phyloP scores from a whole-genome alignment of 139 green algal species.

The Monoraphidium neglectum region DNA sequence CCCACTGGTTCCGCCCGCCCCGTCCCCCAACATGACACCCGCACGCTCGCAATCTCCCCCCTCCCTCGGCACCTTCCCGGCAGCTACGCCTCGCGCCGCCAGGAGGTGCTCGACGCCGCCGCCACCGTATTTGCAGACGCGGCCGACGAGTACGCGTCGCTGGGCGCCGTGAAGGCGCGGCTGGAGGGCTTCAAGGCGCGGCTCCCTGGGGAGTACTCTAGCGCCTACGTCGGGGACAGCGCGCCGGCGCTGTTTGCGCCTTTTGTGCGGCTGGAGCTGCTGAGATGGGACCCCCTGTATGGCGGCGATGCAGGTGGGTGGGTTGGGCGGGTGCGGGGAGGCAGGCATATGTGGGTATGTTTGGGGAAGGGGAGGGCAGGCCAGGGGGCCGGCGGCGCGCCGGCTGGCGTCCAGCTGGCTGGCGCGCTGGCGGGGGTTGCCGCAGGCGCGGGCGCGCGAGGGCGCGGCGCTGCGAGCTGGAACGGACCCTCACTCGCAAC shows the following conservation, averaged over 20 bases:
- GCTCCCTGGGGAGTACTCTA: slow-evolving; percentile 53
- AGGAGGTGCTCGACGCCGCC: slow-evolving; percentile 65
- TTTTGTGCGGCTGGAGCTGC: slow-evolving; percentile 91
- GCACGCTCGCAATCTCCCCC: no score
- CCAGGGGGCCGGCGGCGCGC: no score
- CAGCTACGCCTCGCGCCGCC: slow-evolving; percentile 48
- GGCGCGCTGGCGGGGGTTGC: no score
- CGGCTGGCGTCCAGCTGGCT: no score
- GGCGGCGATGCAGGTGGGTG: neutral
- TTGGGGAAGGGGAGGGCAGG: no score
- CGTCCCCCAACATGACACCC: no score
- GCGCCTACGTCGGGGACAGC: slow-evolving; percentile 81
- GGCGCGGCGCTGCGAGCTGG: neutral
- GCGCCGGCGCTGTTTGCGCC: slow-evolving; percentile 90
- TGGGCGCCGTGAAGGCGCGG: slow-evolving; percentile 56
- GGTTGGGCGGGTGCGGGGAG: neutral
- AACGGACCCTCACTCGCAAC: neutral
- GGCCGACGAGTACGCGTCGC: slow-evolving; percentile 70
- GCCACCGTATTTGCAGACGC: slow-evolving; percentile 82
- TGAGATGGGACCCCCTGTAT: slow-evolving; percentile 90
- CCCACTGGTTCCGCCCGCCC: no score
- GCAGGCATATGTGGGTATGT: no score
- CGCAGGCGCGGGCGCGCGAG: no score
- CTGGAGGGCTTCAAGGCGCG: slow-evolving; percentile 65
- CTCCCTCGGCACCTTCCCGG: no score